Base-by-base conservation (phyloP, 441 rosid genomes). In the Mallotus repandus region DNA sequence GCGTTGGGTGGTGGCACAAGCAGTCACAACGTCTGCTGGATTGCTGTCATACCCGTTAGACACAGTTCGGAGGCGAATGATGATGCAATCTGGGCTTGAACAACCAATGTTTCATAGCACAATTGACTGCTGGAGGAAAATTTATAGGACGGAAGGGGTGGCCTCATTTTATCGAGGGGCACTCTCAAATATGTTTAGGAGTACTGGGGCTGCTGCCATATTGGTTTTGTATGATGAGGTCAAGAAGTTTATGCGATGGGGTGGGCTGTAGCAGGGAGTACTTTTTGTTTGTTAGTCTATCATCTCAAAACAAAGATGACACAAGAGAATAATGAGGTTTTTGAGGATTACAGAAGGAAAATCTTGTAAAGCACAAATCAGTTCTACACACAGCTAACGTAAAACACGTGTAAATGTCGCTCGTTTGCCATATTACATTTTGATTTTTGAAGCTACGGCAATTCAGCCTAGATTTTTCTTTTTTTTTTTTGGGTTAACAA, bases 1-100 rank as follows among this genome's bases (percentile, higher is more conserved):
- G 81, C 91, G 98, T 12, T 93, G 98, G 97, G 76, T 76, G 64
- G 87, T 91, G 74, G 99, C 99, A 60, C 99, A 95, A 85, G 94
- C 84, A 29, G 99, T 95, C 68, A 91, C 98, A 14, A 89, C 97
- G 4, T 89, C 95, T 19, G 96, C 98, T 22, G 99, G 98, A 15
- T 74, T 92, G 77, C 64, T 89, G 61, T 95, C 98, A 5, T 95
- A 95, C 72, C 99, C 98, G 25, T 69, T 95, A 69, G 98, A 93
- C 74, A 92, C 99, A 46, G 98, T 89, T 66, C 77, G 98, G 60
- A 86, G 98, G 74, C 82, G 96, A 79, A 92, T 95, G 85, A 95
- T 95, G 98, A 95, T 95, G 99, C 96, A 95, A 60, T 92, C 97
- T 9, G 98, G 98, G 65, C 73, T 90, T 73, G 91, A 92, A 72